Base-by-base conservation (phyloP, 768 basidiomycete genomes). In the Paxillus ammoniavirescens region DNA sequence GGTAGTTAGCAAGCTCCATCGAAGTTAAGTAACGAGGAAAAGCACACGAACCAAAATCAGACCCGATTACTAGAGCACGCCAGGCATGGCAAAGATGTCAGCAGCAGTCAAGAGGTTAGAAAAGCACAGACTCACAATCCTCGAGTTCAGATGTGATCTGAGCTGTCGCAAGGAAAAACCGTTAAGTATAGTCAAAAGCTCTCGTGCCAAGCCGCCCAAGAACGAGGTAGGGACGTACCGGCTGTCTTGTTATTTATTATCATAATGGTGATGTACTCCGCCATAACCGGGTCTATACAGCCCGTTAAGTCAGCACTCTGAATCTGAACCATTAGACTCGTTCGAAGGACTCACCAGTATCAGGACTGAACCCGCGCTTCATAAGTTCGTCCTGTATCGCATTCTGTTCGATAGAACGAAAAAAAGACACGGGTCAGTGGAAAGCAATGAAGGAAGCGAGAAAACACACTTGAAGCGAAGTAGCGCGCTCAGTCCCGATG, bases 231-330 rank as follows among this genome's bases (percentile, higher is more conserved):
- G 26, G 42, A 73, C 84, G 33, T 61, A 87, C 90, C 81, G 57
- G 82, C 71, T 53, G 87, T 86, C 76, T 94, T 95, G 71, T 90
- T 89, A 67, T 95, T 95, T 59, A 93, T 93, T 44, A 95, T 82
- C 93, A 95, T 93, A 54, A 95, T 95, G 17, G 90, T 92, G 53
- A 94, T 92, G 64, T 93, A 95, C 70, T 95, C 93, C 3, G 92
- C 91, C 91, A 94, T 93, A 61, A 93, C 90, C 13, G 84, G 83
- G 71, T 94, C 91, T 91, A 61, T 5, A 53, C 44, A 49, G 26
- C 8, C 2, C 1, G 30, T 10, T 4, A 6, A 23, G 43, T 64
- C 26, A 68, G 54, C 47, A 42, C 45, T 60, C 13, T 49, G 52
- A 43, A 43, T 60, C 13, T 49, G 52, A 43, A 43, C 35, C 17